Evolutionary conservation across 306 rosid genomes (phyloP), one percentile per base, ranked within the genome.

Genomic region (Begonia peltatifolia): DNA sequence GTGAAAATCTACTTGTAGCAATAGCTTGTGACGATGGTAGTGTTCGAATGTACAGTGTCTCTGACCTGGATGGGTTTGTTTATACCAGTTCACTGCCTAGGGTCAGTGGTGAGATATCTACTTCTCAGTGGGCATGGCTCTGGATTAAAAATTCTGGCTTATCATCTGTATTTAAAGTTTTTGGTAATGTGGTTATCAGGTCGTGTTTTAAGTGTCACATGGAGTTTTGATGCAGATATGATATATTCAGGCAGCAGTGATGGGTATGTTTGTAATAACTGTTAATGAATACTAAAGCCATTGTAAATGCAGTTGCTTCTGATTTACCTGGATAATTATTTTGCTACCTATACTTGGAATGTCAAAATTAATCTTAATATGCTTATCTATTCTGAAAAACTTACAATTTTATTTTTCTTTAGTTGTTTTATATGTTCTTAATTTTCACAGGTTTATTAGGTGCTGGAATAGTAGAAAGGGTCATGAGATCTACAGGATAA

Each of bases 231-330:
- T 65, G 78, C 88, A 18, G 75, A 68, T 5, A 65, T 60, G 73
- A 63, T 92, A 79, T 92, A 71, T 77, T 76, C 93, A 12, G 96
- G 99, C 58, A 92, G 88, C 65, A 92, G 83, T 69, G 83, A 92
- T 54, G 99, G 99, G 99, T 92, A 77, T 1, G 94, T 66, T 5
- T 7, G 38, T 30, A 30, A 20, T 20, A 20, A 20, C 23, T 20
- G 23, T 20, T 20, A 20, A 20, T 20, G 23, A 20, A 0, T 2
- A 20, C 23, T 20, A 20, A 20, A 20, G 23, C 23, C 23, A 20
- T 20, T 20, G 23, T 20, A 20, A 20, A 20, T 3, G 23, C 23
- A 20, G 23, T 20, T 20, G 2, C 23, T 20, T 20, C 23, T 20
- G 23, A 20, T 20, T 20, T 20, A 20, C 23, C 23, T 20, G 23